Evolutionary conservation across 2,329 filamentous ascomycete genomes (phyloP), one percentile per base, ranked within the genome.

Genomic region (Neopestalotiopsis sp.): DNA sequence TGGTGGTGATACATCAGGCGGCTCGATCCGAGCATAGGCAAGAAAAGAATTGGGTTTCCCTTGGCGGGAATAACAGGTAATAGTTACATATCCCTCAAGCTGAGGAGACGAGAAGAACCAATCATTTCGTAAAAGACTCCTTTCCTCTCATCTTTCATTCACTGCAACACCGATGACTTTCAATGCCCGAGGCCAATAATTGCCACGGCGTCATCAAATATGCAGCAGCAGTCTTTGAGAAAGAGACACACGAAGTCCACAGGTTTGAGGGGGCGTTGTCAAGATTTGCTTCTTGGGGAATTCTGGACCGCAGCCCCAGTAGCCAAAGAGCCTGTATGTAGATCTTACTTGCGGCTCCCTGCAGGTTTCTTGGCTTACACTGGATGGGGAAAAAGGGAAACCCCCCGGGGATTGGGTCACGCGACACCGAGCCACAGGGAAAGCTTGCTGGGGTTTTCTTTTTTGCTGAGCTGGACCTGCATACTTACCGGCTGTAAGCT

Each of bases 401-500:
- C 45, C n/a, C 45, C 45, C 45, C 45, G 45, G n/a, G 45, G 45
- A 24, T 24, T 53, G 45, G 42, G 45, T 53, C 45, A 53, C 45
- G 45, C 45, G 45, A 53, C 45, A 53, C 45, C 6, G 45, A 45
- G 42, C 42, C 24, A 28, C 24, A 28, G 24, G 24, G 24, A 28
- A 28, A 28, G 24, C 24, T 28, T 28, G 24, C 17, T 17, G 45
- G 45, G 14, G 9, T 7, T 53, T n/a, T 20, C n/a, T 20, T 20
- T 53, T 17, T 34, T 20, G 32, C 34, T 24, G 59, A 34, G 59
- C 32, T 38, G 59, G 59, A 61, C 59, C 59, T 61, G 59, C 59
- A 17, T 61, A 14, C 32, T 17, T 61, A 61, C 17, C 32, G 34
- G 59, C 10, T 34, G 32, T 20, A 30, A 40, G n/a, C 32, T 20